These are phyloP conservation scores for Talaromyces adpressus DNA, from an alignment of 495 filamentous ascomycete species.

Conservation along the genomic window DNA sequence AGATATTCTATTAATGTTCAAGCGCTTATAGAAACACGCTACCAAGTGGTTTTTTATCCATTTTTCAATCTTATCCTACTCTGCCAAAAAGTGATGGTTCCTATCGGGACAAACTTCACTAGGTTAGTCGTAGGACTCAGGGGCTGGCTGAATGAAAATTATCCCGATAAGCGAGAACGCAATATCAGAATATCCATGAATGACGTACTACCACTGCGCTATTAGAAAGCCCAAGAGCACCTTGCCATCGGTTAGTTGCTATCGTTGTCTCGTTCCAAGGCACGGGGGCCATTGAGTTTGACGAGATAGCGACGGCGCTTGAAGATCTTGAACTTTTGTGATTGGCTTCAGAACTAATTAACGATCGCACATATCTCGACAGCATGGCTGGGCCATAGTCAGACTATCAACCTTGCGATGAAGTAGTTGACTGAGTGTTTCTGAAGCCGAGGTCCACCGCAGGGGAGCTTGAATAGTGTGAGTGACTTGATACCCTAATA, in stretches of 20 bases:
- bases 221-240: background rate
- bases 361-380: background rate
- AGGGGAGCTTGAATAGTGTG: too few relatives aligned
- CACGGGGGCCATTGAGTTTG: background rate
- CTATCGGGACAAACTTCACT: background rate
- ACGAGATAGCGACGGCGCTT: background rate
- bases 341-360: background rate
- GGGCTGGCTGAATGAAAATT: background rate
- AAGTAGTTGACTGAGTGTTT: too few relatives aligned
- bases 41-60: too few relatives aligned
- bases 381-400: too few relatives aligned
- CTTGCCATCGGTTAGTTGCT: too few relatives aligned
- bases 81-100: too few relatives aligned
- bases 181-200: background rate
- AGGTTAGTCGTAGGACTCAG: background rate
- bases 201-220: background rate
- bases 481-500: too few relatives aligned
- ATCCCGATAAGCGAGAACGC: background rate
- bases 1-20: too few relatives aligned
- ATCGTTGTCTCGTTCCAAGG: background rate
- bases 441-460: too few relatives aligned
- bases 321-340: background rate
- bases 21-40: too few relatives aligned
- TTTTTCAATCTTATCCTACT: too few relatives aligned
- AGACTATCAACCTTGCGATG: too few relatives aligned